Evolutionary conservation across 352 stramenopile species (phyloP).

Genomic region (Elongisporangium undulatum): DNA sequence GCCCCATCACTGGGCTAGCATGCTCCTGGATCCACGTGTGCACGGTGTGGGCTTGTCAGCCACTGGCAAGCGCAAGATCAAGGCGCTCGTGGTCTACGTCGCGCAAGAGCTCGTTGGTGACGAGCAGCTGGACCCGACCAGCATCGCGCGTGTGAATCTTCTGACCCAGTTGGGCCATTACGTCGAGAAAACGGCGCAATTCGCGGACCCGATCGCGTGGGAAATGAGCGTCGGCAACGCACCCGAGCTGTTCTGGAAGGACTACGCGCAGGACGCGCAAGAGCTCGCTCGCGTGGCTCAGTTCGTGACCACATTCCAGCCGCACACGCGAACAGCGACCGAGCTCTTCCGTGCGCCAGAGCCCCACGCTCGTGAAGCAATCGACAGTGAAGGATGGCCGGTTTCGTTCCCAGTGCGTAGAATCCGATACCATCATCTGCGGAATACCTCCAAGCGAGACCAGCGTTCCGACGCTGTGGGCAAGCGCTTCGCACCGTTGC

Average conservation of each 20-base stretch:
- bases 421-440: too few species aligned
- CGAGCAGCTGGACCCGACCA: constrained; percentile 16
- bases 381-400: too few species aligned
- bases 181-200: constrained; percentile 25
- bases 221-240: constrained; percentile 37
- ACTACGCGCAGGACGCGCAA: constrained; percentile 37
- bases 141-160: constrained; percentile 14
- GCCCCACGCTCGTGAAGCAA: too few species aligned
- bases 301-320: constrained; percentile 20
- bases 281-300: constrained; percentile 34
- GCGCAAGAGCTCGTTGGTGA: too few species aligned
- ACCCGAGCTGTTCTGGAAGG: constrained; percentile 40
- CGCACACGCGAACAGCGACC: constrained; percentile 12
- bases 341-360: too few species aligned
- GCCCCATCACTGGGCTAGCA: constrained; percentile 34
- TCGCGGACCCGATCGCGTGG: constrained; percentile 38
- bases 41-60: constrained; percentile 31
- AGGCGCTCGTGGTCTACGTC: constrained; percentile 38
- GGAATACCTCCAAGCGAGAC: too few species aligned
- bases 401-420: too few species aligned
- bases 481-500: too few species aligned
- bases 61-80: constrained; percentile 33
- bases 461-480: too few species aligned
- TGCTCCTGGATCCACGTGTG: constrained; percentile 45
- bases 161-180: constrained; percentile 36